A percentile compares a stretch with the other conserved stretches of the same genome.
phyloP scores from a whole-genome alignment of 2,329 filamentous ascomycete genomes.

The Hortaea sp. region DNA sequence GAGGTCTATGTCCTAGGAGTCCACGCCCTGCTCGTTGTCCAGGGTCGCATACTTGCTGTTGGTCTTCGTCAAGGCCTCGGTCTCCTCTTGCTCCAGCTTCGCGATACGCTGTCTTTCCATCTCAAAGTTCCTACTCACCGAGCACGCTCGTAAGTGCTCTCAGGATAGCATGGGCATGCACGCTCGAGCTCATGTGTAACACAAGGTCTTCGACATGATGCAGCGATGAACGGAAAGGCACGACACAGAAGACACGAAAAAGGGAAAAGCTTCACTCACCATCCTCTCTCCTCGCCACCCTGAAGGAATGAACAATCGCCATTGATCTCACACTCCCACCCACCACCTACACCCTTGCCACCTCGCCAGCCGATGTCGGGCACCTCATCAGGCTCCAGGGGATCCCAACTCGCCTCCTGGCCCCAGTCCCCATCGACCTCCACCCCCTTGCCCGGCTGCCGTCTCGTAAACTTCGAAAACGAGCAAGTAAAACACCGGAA shows the following conservation, averaged over 20 bases:
- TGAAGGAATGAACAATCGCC: constrained; percentile 77
- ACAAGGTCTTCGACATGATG: too few species aligned
- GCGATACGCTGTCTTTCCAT: constrained; percentile 17
- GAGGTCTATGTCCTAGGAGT: too few species aligned
- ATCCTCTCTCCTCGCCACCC: constrained; percentile 76
- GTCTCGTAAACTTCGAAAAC: constrained; percentile 56
- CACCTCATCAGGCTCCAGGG: constrained; percentile 24
- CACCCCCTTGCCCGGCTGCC: constrained; percentile 10
- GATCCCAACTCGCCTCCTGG: constrained; percentile 18
- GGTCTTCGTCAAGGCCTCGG: background rate
- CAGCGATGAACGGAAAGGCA: constrained; percentile 11
- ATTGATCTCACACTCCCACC: constrained; percentile 71
- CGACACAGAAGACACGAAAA: constrained; percentile 8
- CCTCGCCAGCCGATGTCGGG: constrained; percentile 44
- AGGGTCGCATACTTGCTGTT: too few species aligned
- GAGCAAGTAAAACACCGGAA: constrained; percentile 80
- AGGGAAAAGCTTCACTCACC: constrained; percentile 46
- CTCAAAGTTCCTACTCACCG: constrained; percentile 21
- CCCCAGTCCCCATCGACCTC: constrained; percentile 1
- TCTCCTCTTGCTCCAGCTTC: background rate
- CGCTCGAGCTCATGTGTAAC: too few species aligned
- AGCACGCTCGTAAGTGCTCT: background rate
- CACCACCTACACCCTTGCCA: constrained; percentile 56
- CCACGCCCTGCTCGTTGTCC: too few species aligned
- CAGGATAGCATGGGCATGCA: background rate